Evolutionary conservation across 257 asterid species (phyloP).

Genomic region (Fraxinus cuspidata): DNA sequence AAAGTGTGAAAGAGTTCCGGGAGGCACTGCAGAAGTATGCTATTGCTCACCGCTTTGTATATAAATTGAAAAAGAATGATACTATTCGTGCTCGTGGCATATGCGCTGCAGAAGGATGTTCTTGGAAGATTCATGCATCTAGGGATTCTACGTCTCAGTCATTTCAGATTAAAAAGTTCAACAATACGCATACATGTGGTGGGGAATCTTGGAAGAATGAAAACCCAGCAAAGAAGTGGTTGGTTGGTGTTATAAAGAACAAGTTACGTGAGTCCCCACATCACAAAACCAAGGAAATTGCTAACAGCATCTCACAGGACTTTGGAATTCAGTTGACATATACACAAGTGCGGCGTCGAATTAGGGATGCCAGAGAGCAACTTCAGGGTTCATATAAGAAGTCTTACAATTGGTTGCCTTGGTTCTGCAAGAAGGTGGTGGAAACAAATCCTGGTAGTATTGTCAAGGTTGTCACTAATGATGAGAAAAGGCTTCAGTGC

Average conservation of each 20-base stretch:
- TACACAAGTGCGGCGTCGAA: slow-evolving; percentile 75
- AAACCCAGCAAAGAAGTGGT: slow-evolving; percentile 77
- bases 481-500: slow-evolving; percentile 60
- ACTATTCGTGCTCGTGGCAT: slow-evolving; percentile 73
- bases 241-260: slow-evolving; percentile 77
- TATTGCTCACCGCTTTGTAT: slow-evolving; percentile 75
- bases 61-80: slow-evolving; percentile 75
- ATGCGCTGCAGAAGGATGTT: slow-evolving; percentile 77
- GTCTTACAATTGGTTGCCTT: slow-evolving; percentile 73
- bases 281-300: slow-evolving; percentile 77
- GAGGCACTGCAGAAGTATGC: slow-evolving; percentile 83
- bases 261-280: slow-evolving; percentile 74
- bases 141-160: slow-evolving; percentile 65
- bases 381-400: slow-evolving; percentile 79
- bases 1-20: slow-evolving; percentile 75
- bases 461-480: slow-evolving; percentile 51
- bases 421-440: slow-evolving; percentile 59
- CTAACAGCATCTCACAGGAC: slow-evolving; percentile 71
- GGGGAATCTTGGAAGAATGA: slow-evolving; percentile 84
- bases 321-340: slow-evolving; percentile 70
- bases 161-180: slow-evolving; percentile 70
- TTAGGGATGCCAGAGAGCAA: slow-evolving; percentile 80
- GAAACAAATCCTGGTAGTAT: slow-evolving; percentile 76
- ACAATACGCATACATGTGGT: slow-evolving; percentile 69
- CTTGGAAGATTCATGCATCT: slow-evolving; percentile 89